Base-by-base conservation (phyloP, 129 eudicot species). In the Silybum marianum region DNA sequence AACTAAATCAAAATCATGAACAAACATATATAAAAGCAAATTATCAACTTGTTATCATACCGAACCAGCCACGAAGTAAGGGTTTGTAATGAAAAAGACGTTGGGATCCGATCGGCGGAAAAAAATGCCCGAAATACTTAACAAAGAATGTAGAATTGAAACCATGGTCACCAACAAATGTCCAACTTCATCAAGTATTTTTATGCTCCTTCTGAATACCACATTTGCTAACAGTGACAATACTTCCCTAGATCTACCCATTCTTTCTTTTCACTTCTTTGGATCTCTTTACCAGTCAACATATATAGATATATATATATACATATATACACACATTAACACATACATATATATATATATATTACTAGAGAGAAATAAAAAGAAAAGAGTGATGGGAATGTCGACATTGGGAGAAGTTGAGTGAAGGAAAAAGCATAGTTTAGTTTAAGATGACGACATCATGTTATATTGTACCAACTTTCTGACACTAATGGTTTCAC, bases 371-470 rank as follows among this genome's bases (percentile, higher is more conserved):
- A 54, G 22, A 54, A 75, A 46, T 22, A 7, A 62, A 76, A 12
- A 32, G 42, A 75, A 75, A 21, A 24, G 34, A 25, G 68, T 25
- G 24, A 16, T 62, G 60, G 18, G 9, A 76, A 76, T 62, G 80
- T 76, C 80, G 80, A 76, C 80, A 76, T 63, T 32, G 10, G 32
- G 67, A 19, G 68, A 62, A 66, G 9, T 63, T 23, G 72, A 34
- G 80, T 11, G 80, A 76, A 34, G 58, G 11, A 36, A 76, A 60
- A 76, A 6, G 58, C 71, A 36, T 34, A 22, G 18, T 34, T 76
- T 38, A 34, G 36, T 62, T 74, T 38, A 36, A 11, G 80, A 76
- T 76, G 80, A 76, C 80, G 67, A 76, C 72, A 76, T 76, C 70
- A 76, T 76, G 23, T 25, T 60, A 58, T 44, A 58, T 19, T 38